A percentile compares a stretch with the other conserved stretches of the same genome.
Conservation (phyloP, 2,329 filamentous ascomycete species). For the Cryphonectria japonica region DNA sequence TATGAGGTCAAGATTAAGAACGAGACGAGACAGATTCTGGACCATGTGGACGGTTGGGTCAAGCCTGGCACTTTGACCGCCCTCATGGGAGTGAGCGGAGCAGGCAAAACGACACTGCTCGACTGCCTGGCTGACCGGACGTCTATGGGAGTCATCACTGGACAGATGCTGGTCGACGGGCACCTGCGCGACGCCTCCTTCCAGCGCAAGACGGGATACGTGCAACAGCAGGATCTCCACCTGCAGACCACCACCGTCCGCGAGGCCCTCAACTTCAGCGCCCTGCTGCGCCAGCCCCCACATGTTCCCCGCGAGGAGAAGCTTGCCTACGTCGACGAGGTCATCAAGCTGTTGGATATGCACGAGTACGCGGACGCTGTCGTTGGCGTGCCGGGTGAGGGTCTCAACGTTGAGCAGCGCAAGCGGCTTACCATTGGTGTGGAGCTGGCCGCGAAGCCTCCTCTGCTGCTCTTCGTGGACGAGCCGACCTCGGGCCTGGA, state of each 20-base stretch:
- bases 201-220: conserved; percentile 71
- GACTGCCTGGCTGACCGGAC: conserved; percentile 71
- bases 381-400: conserved; percentile 69
- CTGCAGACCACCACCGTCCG: conserved; percentile 66
- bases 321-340: conserved; percentile 67
- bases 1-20: conserved; percentile 30
- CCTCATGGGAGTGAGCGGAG: conserved; percentile 62
- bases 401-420: conserved; percentile 45
- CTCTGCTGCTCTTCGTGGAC: conserved; percentile 84
- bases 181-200: conserved; percentile 64
- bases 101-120: conserved; percentile 73
- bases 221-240: conserved; percentile 71
- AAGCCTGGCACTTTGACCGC: conserved; percentile 30
- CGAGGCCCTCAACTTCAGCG: conserved; percentile 67
- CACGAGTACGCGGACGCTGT: conserved; percentile 68
- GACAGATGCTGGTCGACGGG: conserved; percentile 71
- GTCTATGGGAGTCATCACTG: conserved; percentile 71
- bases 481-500: conserved; percentile 91
- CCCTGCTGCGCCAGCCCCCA: conserved; percentile 65
- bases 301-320: conserved; percentile 63
- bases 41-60: conserved; percentile 30
- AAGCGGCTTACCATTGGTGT: conserved; percentile 65
- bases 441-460: conserved; percentile 91
- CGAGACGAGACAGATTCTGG: conserved; percentile 27
- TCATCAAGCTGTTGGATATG: conserved; percentile 71